Evolutionary conservation across 2,329 filamentous ascomycete species (phyloP).

Genomic region (Fusarium piperis): DNA sequence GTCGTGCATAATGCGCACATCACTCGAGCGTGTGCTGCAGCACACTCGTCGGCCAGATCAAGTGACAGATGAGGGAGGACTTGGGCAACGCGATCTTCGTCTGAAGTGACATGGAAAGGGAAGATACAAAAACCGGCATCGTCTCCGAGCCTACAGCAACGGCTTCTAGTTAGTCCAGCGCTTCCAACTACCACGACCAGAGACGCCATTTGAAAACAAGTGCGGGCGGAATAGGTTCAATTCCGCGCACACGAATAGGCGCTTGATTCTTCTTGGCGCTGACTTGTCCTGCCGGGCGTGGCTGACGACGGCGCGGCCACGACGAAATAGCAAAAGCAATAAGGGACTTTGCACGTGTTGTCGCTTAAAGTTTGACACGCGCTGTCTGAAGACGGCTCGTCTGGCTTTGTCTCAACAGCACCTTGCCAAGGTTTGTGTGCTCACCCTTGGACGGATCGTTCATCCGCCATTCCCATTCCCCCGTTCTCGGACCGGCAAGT

Average conservation of each 20-base stretch:
- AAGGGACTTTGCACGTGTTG: constrained; percentile 40
- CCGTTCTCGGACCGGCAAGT: constrained; percentile 9
- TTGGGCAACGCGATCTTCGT: not conserved
- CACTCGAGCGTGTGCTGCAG: constrained; percentile 3
- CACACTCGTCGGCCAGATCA: not conserved
- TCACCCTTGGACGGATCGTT: constrained; percentile 14
- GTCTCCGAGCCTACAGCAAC: not conserved
- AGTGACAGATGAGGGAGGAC: not conserved
- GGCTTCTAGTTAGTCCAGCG: not conserved
- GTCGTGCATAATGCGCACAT: constrained; percentile 15
- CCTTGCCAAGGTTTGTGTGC: constrained; percentile 11
- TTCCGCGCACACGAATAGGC: constrained; percentile 1
- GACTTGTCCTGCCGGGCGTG: constrained; percentile 31
- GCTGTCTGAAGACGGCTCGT: constrained; percentile 24
- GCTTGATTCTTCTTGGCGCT: constrained; percentile 12
- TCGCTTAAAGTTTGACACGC: constrained; percentile 41
- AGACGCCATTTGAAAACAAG: not conserved
- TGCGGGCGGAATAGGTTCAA: not conserved
- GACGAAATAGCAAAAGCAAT: constrained; percentile 34
- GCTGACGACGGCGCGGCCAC: constrained; percentile 31
- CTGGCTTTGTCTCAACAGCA: constrained; percentile 30
- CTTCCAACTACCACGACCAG: not conserved
- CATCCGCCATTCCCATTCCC: constrained; percentile 2
- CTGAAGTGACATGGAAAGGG: not conserved
- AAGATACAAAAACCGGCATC: not conserved